phyloP scores from a whole-genome alignment of 164 flowering plant species.

The Magnolia sinica region DNA sequence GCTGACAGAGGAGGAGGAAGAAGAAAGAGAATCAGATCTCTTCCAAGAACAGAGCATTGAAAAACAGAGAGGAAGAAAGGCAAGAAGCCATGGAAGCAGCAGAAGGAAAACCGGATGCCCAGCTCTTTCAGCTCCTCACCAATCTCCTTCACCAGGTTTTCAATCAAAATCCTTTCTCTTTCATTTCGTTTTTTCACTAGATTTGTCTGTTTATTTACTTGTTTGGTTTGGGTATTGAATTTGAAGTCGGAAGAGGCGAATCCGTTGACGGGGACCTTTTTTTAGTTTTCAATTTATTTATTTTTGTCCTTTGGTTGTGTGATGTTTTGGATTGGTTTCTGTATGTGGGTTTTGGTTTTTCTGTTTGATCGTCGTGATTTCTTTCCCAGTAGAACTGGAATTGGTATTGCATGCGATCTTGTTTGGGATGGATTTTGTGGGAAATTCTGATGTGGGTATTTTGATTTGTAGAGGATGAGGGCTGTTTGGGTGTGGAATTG shows the following conservation, averaged over 20 bases:
- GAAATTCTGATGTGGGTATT: background rate
- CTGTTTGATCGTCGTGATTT: background rate
- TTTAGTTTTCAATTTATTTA: background rate
- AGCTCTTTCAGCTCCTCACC: conserved; percentile 66
- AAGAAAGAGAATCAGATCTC: background rate
- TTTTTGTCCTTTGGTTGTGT: background rate
- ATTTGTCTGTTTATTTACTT: background rate
- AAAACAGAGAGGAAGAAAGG: background rate
- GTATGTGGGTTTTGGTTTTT: background rate
- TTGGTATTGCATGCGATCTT: background rate
- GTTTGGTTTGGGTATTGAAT: background rate
- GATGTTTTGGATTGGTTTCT: background rate
- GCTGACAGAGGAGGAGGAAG: background rate
- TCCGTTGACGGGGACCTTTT: background rate
- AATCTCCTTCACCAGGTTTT: conserved; percentile 62
- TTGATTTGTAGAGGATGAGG: background rate
- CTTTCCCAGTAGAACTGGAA: background rate
- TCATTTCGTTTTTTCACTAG: background rate
- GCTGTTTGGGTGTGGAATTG: background rate
- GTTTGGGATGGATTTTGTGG: background rate
- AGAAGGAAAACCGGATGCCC: conserved; percentile 44
- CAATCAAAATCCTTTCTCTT: background rate
- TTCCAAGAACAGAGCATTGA: background rate
- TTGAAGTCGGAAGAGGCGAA: background rate
- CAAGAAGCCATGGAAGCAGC: conserved; percentile 24